A percentile compares a stretch with the other conserved stretches of the same genome.
Conservation (phyloP, 179 eudicot genomes). For the Beta macrorhiza region DNA sequence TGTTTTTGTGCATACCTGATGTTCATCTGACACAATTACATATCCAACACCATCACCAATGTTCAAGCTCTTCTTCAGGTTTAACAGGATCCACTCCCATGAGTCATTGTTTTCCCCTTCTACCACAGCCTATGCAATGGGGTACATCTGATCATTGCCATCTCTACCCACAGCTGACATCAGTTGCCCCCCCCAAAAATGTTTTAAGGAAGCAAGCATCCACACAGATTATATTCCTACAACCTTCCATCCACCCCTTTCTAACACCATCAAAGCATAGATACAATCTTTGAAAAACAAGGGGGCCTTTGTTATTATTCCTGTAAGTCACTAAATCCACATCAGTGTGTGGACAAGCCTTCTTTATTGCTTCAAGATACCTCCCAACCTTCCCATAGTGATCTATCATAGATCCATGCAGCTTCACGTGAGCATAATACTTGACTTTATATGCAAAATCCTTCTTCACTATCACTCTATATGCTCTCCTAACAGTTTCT, state of each 20-base stretch:
- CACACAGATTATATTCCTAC: background rate
- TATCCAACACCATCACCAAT: no score
- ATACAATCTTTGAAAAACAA: conserved; percentile 1
- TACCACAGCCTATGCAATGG: background rate
- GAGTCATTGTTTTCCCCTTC: background rate
- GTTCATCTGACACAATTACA: no score
- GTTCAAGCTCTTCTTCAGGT: no score
- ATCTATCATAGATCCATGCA: conserved; percentile 10
- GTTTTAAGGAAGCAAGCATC: background rate
- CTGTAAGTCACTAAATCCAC: background rate
- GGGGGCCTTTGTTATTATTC: no score
- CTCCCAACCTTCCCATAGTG: background rate
- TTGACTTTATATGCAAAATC: background rate
- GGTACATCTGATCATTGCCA: background rate
- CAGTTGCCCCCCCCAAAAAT: background rate
- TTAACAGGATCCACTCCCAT: background rate
- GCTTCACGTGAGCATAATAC: background rate
- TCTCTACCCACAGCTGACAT: background rate
- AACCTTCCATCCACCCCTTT: no score
- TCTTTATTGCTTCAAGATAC: no score
- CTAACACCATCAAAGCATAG: background rate
- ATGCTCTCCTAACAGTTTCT: no score
- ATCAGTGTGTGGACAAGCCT: no score
- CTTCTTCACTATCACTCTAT: no score
- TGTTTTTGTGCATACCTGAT: no score